Conservation (phyloP, 2,329 filamentous ascomycete species). For the Nectriaceae sp. region DNA sequence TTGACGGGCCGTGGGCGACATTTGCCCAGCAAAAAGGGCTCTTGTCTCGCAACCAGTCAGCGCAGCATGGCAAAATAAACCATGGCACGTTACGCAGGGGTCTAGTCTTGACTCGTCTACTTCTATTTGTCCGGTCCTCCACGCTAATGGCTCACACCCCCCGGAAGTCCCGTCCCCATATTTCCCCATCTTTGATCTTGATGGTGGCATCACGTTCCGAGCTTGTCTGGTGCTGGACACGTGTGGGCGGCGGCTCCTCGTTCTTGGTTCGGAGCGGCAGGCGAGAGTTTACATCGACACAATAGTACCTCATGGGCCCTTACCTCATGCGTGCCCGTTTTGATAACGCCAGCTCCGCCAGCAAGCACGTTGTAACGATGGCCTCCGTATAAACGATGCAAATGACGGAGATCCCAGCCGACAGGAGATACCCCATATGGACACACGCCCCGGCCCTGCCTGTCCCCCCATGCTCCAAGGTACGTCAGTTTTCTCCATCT, state of each 20-base stretch:
- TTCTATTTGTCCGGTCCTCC: neutral
- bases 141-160: no score
- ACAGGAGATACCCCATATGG: conserved; percentile 17
- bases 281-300: no score
- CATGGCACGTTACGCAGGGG: conserved; percentile 1
- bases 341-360: no score
- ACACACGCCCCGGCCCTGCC: conserved; percentile 7
- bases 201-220: neutral
- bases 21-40: no score
- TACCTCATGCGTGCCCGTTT: no score
- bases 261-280: neutral
- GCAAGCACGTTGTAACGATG: no score
- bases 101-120: neutral
- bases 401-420: no score
- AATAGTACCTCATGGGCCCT: no score
- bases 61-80: neutral
- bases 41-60: no score
- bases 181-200: neutral
- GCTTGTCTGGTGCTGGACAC: neutral
- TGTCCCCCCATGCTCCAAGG: neutral
- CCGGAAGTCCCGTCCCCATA: neutral
- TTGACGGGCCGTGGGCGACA: neutral
- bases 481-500: neutral
- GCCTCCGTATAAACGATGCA: no score
- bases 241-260: neutral